phyloP scores from a whole-genome alignment of 2,329 filamentous ascomycete genomes.

The Hypoxylon sp. region DNA sequence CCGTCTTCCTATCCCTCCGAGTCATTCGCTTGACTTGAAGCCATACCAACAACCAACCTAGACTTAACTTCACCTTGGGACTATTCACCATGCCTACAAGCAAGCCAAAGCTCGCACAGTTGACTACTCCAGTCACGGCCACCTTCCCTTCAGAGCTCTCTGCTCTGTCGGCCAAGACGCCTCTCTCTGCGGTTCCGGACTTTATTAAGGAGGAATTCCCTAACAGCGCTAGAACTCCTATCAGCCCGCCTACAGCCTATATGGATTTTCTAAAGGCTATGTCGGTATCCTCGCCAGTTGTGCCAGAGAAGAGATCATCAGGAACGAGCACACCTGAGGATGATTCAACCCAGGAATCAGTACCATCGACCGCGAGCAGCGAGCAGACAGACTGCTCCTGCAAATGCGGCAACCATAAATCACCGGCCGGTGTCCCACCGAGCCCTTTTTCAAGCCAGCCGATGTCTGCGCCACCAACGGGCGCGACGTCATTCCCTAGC shows the following conservation, averaged over 20 bases:
- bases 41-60: slow-evolving; percentile 35
- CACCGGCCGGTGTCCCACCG: slow-evolving; percentile 61
- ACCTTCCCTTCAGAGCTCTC: slow-evolving; percentile 74
- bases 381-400: slow-evolving; percentile 71
- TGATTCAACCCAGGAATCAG: slow-evolving; percentile 60
- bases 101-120: slow-evolving; percentile 73
- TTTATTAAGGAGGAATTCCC: slow-evolving; percentile 75
- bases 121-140: slow-evolving; percentile 74
- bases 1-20: slow-evolving; percentile 52
- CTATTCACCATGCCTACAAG: slow-evolving; percentile 63
- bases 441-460: slow-evolving; percentile 70
- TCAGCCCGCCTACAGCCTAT: slow-evolving; percentile 91
- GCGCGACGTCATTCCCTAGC: slow-evolving; percentile 73
- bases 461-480: slow-evolving; percentile 73
- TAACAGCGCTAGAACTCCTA: slow-evolving; percentile 83
- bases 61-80: slow-evolving; percentile 30
- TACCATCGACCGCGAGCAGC: slow-evolving; percentile 70
- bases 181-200: slow-evolving; percentile 71
- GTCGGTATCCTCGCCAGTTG: slow-evolving; percentile 78
- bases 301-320: slow-evolving; percentile 68
- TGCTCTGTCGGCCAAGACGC: slow-evolving; percentile 77
- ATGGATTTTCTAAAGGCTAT: slow-evolving; percentile 92
- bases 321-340: slow-evolving; percentile 63
- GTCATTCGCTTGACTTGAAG: slow-evolving; percentile 64
- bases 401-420: slow-evolving; percentile 69